phyloP scores from a whole-genome alignment of 257 asterid species.

The Solanum sejunctum region DNA sequence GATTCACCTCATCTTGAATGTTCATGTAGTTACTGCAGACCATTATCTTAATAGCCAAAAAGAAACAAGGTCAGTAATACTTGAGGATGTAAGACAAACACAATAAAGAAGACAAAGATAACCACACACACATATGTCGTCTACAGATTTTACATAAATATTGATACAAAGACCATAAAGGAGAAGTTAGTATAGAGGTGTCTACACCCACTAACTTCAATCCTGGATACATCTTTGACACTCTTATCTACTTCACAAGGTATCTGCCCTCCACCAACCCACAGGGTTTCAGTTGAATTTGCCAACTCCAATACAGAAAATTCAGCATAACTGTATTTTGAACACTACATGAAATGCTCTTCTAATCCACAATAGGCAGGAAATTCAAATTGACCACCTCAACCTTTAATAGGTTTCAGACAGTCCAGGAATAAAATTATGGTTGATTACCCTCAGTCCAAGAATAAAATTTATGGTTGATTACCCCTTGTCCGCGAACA shows the following conservation, averaged over 20 bases:
- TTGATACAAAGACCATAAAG: neutral
- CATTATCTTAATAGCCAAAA: conserved; percentile 23
- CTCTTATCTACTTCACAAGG: neutral
- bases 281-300: neutral
- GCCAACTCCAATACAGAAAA: neutral
- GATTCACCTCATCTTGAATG: conserved; percentile 80
- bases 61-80: neutral
- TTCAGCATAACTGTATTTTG: neutral
- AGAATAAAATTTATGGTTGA: neutral
- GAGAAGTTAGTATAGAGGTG: neutral
- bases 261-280: neutral
- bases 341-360: neutral
- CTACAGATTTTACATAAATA: neutral
- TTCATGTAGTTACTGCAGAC: conserved; percentile 68
- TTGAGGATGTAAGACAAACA: neutral
- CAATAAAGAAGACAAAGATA: neutral
- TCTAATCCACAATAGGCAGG: neutral
- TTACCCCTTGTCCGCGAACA: neutral
- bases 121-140: neutral
- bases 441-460: neutral
- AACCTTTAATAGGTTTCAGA: neutral
- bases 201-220: neutral
- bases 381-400: neutral
- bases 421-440: neutral
- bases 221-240: neutral